phyloP scores from a whole-genome alignment of 2,329 filamentous ascomycete species.

The Aulographum hederae region DNA sequence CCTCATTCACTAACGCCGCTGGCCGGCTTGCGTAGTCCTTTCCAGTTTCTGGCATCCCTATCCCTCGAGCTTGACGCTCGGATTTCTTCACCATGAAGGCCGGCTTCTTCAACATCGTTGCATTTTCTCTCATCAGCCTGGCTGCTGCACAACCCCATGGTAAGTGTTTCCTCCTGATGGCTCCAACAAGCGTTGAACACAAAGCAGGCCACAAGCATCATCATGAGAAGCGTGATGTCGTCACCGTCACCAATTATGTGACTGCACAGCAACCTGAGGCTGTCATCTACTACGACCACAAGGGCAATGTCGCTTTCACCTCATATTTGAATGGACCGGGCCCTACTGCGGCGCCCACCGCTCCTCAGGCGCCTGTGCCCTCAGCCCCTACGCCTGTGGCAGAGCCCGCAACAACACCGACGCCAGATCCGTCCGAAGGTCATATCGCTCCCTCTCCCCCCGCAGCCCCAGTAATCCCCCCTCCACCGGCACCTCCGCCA shows the following conservation, averaged over 20 bases:
- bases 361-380: background rate
- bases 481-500: too few species aligned
- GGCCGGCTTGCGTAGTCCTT: too few species aligned
- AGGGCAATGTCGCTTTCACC: conserved; percentile 30
- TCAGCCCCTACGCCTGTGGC: background rate
- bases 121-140: conserved; percentile 11
- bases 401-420: too few species aligned
- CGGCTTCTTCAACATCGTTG: background rate
- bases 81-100: background rate
- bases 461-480: too few species aligned
- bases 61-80: too few species aligned
- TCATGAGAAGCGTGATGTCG: conserved; percentile 16
- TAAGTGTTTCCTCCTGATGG: conserved; percentile 8
- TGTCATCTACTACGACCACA: conserved; percentile 41
- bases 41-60: too few species aligned
- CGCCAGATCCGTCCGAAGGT: too few species aligned
- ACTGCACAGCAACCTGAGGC: conserved; percentile 29
- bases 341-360: background rate
- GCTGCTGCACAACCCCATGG: conserved; percentile 21
- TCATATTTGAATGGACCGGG: background rate
- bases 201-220: conserved; percentile 9
- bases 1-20: too few species aligned
- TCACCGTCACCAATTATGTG: conserved; percentile 16
- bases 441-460: too few species aligned
- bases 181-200: conserved; percentile 3